Base-by-base conservation (phyloP, 257 asterid species). In the Verbena officinalis region DNA sequence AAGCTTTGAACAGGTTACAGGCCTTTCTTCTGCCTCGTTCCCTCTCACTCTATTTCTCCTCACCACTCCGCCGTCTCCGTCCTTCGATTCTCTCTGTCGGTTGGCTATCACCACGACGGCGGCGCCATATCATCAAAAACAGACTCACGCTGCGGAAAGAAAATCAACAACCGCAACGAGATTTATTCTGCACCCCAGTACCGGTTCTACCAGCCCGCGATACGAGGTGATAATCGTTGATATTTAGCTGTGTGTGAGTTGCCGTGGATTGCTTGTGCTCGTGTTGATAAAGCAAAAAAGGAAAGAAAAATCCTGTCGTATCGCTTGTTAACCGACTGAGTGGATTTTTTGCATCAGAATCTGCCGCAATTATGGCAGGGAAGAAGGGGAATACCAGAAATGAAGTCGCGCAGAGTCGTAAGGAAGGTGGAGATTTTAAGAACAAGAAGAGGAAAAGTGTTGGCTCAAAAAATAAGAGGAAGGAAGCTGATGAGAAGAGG, bases 401-500 rank as follows among this genome's bases (percentile, higher is more conserved):
- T 53, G 72, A 24, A 48, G 66, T 49, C n/a, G 12, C 71, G 21
- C 74, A 39, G 3, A 60, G 58, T 44, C 66, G 75, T 23, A 69
- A 49, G 61, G 59, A 61, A 48, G 75, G 44, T 39, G 60, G 69
- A 6, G 75, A 73, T 19, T 42, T 22, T 39, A 36, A 21, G 68
- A 53, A 61, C 42, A 55, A 58, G 59, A 79, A 67, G 78, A 44
- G 78, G 9, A 80, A 74, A 54, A 54, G 15, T 23, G 46, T 57
- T 15, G 64, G 54, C 45, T 60, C 60, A 1, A 58, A 17, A 53
- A 76, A 33, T 12, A 63, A 34, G 44, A 64, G 53, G 23, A 76
- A 16, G 42, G 72, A 55, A 57, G 69, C 58, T 19, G 59, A 34
- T 21, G 80, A 65, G 62, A 84, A 71, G 62, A 78, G 68, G 57